Base-by-base conservation (phyloP, 768 basidiomycete species). In the Mycena chlorophos region DNA sequence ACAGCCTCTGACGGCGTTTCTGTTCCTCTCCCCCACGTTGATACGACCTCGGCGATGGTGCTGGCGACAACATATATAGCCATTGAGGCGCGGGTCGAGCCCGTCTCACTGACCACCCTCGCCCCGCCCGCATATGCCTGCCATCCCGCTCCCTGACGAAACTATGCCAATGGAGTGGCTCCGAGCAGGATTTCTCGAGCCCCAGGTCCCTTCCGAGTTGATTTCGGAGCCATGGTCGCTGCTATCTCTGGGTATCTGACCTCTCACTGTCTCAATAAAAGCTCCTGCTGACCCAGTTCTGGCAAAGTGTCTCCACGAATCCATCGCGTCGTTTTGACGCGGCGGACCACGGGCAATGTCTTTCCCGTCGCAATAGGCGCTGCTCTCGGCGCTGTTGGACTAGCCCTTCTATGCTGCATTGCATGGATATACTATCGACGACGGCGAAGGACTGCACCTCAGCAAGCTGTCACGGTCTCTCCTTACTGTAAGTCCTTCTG, bases 351-450 rank as follows among this genome's bases (percentile, higher is more conserved):
- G 23, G n/a, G 8, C 45, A 13, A 27, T 26, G n/a, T 4, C n/a
- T n/a, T 27, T 5, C 51, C 56, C 3, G 4, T 49, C 16, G 28
- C 53, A 12, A 17, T 46, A 17, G 56, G 51, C n/a, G 28, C 34
- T 10, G 16, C 49, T 26, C 12, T 43, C 29, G 56, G 47, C 1
- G 4, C 19, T 22, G 38, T 54, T 5, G 57, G 29, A 13, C 43
- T 54, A 2, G 31, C 50, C n/a, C 42, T 51, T 8, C 25, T 58
- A 14, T 16, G 27, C 1, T 54, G 29, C 38, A 6, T 54, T 17
- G 4, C 37, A 2, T 53, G 57, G 57, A 5, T 51, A 25, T 46
- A 43, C 20, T 10, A 47, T 1, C 45, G 27, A 28, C 57, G 49
- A 13, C 52, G n/a, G n/a, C n/a, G 57, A 10, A 46, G 54, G n/a